Conservation (phyloP, 176 grass and related monocot species). For the Oryza australiensis region DNA sequence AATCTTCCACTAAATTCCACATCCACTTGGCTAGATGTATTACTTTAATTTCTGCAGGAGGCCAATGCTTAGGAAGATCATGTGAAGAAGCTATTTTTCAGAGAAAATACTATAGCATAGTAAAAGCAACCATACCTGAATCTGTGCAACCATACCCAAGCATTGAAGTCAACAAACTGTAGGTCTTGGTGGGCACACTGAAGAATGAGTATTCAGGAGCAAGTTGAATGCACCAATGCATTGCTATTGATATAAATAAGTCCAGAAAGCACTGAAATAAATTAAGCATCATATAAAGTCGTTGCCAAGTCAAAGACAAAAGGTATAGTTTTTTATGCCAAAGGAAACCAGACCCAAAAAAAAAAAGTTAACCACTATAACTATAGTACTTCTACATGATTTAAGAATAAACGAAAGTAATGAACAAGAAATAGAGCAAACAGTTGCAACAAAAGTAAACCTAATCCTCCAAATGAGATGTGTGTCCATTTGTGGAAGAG, state of each 20-base stretch:
- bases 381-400: not conserved
- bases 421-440: not conserved
- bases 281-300: not conserved
- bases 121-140: constrained; percentile 13
- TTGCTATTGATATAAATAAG: not conserved
- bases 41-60: not conserved
- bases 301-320: not conserved
- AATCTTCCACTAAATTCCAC: not conserved
- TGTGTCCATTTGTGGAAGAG: not conserved
- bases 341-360: not conserved
- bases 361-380: not conserved
- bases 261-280: not conserved
- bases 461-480: not conserved
- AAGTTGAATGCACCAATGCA: not conserved
- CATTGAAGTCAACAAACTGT: not conserved
- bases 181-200: not conserved
- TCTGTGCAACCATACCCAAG: not conserved
- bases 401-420: not conserved
- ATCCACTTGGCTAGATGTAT: no score
- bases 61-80: not conserved
- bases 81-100: not conserved
- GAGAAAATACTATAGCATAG: not conserved
- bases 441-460: not conserved
- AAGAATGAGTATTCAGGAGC: not conserved
- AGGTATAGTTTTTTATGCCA: not conserved